phyloP scores from a whole-genome alignment of 768 basidiomycete genomes.

The Hygrocybe punicea region DNA sequence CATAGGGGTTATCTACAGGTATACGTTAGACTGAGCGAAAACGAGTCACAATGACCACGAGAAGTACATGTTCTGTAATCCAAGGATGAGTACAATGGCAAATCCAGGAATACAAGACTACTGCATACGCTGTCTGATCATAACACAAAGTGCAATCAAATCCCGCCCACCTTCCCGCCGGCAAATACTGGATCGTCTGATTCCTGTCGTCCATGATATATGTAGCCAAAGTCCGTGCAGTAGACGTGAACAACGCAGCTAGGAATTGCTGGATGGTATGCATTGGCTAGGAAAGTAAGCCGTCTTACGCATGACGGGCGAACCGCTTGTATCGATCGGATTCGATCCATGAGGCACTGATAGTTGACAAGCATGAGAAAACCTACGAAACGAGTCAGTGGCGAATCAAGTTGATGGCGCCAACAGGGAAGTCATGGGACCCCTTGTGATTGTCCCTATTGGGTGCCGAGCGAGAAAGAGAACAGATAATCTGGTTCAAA shows the following conservation, averaged over 20 bases:
- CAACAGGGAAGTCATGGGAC: no score
- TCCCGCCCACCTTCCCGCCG: conserved; percentile 1
- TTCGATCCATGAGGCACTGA: background rate
- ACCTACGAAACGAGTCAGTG: no score
- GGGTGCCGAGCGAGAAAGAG: no score
- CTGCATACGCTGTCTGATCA: background rate
- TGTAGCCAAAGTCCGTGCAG: background rate
- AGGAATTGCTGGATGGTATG: background rate
- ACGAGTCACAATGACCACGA: background rate
- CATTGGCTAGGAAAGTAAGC: background rate
- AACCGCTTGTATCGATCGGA: background rate
- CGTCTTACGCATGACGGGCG: background rate
- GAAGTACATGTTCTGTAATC: conserved; percentile 3
- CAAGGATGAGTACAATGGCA: conserved; percentile 1
- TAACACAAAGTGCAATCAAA: background rate
- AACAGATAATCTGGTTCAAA: no score
- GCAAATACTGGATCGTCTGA: conserved; percentile 6
- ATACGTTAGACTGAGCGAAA: background rate
- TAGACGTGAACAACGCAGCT: conserved; percentile 2
- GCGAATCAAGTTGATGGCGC: no score
- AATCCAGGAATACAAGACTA: conserved; percentile 3
- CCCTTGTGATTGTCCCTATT: no score
- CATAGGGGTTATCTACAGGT: conserved; percentile 4
- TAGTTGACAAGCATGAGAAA: no score
- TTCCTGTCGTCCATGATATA: conserved; percentile 5